Conservation (phyloP, 2,329 filamentous ascomycete species). For the Gnomoniopsis smithogilvyi region DNA sequence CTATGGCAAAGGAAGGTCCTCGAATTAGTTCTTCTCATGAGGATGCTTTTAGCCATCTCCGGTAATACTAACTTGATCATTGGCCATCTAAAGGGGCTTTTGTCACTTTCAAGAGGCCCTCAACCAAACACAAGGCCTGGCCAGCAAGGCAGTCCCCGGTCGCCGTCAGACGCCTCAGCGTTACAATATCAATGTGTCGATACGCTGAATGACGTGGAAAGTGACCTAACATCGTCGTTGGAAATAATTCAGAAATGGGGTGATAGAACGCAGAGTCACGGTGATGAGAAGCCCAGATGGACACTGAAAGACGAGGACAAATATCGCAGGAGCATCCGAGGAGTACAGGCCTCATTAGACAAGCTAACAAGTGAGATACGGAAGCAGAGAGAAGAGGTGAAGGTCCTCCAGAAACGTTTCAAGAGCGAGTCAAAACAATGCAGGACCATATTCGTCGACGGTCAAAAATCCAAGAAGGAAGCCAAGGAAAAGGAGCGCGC, state of each 20-base stretch:
- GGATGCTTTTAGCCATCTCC: not conserved
- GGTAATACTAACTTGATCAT: not conserved
- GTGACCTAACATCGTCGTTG: not conserved
- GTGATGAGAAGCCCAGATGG: not conserved
- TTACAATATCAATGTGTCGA: not conserved
- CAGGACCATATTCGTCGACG: not conserved
- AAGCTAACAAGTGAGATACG: not conserved
- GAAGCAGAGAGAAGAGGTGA: not conserved
- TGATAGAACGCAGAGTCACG: not conserved
- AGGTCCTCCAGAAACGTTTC: not conserved
- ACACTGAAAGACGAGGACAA: slow-evolving; percentile 5
- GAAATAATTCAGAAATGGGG: not conserved
- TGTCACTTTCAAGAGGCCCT: too few relatives aligned
- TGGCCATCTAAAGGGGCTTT: not conserved
- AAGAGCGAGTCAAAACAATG: not conserved
- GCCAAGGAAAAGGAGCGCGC: not conserved
- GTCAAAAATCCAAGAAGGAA: not conserved
- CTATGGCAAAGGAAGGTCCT: slow-evolving; percentile 3
- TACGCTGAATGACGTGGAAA: not conserved
- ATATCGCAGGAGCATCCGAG: slow-evolving; percentile 1
- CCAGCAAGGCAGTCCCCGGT: not conserved
- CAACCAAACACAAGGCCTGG: too few relatives aligned
- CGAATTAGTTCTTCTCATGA: not conserved
- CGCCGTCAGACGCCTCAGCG: not conserved
- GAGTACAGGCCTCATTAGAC: not conserved